Evolutionary conservation across 768 basidiomycete species (phyloP).

Genomic region (Boletus tomentosulus): DNA sequence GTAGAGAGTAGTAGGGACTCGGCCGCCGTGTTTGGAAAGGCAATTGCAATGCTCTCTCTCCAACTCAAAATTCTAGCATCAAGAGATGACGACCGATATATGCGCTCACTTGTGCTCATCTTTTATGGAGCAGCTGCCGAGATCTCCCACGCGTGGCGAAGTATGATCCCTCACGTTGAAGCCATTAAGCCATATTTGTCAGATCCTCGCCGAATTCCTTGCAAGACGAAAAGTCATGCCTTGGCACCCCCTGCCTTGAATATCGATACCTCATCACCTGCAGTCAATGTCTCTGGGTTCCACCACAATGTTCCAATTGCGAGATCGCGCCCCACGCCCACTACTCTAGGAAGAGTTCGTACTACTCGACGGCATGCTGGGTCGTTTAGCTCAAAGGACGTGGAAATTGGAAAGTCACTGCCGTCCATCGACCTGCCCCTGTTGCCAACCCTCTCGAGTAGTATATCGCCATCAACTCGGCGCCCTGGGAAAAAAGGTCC

Average conservation of each 20-base stretch:
- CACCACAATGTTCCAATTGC: slow-evolving; percentile 26
- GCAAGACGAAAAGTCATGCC: slow-evolving; percentile 26
- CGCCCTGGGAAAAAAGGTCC: slow-evolving; percentile 51
- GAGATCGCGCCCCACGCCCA: slow-evolving; percentile 27
- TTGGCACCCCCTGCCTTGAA: slow-evolving; percentile 22
- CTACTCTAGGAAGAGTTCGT: slow-evolving; percentile 40
- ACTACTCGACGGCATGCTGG: slow-evolving; percentile 81
- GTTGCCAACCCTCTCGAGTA: slow-evolving; percentile 25
- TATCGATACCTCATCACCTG: slow-evolving; percentile 25
- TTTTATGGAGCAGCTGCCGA: slow-evolving; percentile 89
- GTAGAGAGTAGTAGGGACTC: slow-evolving; percentile 83
- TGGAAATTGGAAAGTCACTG: slow-evolving; percentile 78
- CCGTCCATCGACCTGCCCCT: slow-evolving; percentile 54
- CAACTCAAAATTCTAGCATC: slow-evolving; percentile 76
- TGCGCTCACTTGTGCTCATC: slow-evolving; percentile 80
- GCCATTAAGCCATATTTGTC: slow-evolving; percentile 61
- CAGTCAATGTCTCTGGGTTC: slow-evolving; percentile 24
- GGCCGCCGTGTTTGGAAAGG: slow-evolving; percentile 80
- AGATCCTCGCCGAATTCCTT: slow-evolving; percentile 37
- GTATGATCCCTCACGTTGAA: slow-evolving; percentile 67
- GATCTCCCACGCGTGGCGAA: slow-evolving; percentile 80
- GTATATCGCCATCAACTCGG: slow-evolving; percentile 31
- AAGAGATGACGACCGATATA: slow-evolving; percentile 80
- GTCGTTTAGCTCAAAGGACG: slow-evolving; percentile 92
- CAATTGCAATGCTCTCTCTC: slow-evolving; percentile 74